A percentile compares a stretch with the other conserved stretches of the same genome.
phyloP scores from a whole-genome alignment of 257 asterid genomes.

The Misopates orontium region DNA sequence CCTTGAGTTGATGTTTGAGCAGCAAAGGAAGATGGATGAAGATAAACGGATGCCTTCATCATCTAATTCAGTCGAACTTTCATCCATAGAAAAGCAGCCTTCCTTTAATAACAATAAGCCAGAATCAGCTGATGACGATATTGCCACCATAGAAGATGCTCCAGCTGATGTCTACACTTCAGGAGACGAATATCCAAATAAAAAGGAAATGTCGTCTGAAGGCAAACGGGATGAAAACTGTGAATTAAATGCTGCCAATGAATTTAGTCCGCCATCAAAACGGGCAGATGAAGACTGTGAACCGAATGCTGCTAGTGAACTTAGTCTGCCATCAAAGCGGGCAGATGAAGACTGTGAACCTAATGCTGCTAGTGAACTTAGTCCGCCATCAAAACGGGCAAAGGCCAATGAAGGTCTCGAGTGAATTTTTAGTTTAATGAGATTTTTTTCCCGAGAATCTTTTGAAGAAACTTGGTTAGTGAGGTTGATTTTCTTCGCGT shows the following conservation, averaged over 20 bases:
- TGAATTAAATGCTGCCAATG: conserved; percentile 25
- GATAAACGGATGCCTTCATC: conserved; percentile 44
- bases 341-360: conserved; percentile 34
- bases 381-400: conserved; percentile 43
- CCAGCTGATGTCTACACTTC: conserved; percentile 27
- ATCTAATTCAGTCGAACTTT: conserved; percentile 32
- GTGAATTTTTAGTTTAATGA: not conserved
- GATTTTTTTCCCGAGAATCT: not conserved
- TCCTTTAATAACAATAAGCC: too few species aligned
- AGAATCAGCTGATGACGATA: not conserved
- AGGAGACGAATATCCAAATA: conserved; percentile 22
- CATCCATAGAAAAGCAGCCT: conserved; percentile 6
- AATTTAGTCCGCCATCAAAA: conserved; percentile 31
- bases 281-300: conserved; percentile 42
- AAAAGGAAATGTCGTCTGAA: conserved; percentile 34
- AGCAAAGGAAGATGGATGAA: conserved; percentile 65
- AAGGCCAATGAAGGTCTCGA: conserved; percentile 41
- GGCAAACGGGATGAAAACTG: conserved; percentile 30
- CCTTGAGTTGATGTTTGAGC: conserved; percentile 77
- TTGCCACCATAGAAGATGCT: conserved; percentile 13
- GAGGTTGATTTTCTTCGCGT: conserved; percentile 23
- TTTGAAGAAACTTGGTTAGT: conserved; percentile 18
- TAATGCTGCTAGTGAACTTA: conserved; percentile 8
- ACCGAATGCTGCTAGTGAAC: conserved; percentile 14
- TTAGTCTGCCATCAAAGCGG: too few species aligned